Conservation (phyloP, 2,329 filamentous ascomycete genomes). For the Talaromyces sp. region DNA sequence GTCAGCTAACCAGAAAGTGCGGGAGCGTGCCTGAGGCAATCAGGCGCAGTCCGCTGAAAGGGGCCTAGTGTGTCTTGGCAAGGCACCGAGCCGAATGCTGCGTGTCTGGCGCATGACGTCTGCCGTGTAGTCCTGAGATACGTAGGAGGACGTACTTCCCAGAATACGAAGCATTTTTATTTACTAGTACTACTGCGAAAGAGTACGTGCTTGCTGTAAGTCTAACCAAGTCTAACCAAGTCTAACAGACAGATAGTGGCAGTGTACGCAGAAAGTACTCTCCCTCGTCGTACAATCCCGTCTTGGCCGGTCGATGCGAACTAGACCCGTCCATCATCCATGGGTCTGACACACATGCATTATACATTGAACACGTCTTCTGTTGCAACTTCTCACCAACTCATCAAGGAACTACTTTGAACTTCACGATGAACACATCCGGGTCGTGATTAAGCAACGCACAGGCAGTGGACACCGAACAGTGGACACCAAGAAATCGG, state of each 20-base stretch:
- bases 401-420: neutral
- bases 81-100: slow-evolving; percentile 2
- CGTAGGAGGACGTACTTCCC: no score
- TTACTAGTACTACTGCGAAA: no score
- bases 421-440: neutral
- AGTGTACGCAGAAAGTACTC: neutral
- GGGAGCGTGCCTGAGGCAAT: slow-evolving; percentile 20
- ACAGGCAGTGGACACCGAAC: neutral
- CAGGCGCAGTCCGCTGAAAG: slow-evolving; percentile 1
- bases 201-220: neutral
- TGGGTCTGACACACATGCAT: neutral
- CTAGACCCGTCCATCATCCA: neutral
- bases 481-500: neutral
- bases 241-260: neutral
- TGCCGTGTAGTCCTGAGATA: neutral
- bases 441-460: neutral
- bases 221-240: neutral
- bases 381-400: neutral
- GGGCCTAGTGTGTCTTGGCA: neutral
- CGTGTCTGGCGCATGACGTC: slow-evolving; percentile 5
- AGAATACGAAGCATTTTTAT: no score
- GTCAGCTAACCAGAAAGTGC: slow-evolving; percentile 1
- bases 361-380: neutral
- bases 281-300: neutral
- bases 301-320: neutral